Percentiles rank a stretch among this genome's conserved stretches.
These are phyloP conservation scores for Hyphodiscus sp. DNA, from an alignment of 2,329 filamentous ascomycete species.

Conservation along the genomic window DNA sequence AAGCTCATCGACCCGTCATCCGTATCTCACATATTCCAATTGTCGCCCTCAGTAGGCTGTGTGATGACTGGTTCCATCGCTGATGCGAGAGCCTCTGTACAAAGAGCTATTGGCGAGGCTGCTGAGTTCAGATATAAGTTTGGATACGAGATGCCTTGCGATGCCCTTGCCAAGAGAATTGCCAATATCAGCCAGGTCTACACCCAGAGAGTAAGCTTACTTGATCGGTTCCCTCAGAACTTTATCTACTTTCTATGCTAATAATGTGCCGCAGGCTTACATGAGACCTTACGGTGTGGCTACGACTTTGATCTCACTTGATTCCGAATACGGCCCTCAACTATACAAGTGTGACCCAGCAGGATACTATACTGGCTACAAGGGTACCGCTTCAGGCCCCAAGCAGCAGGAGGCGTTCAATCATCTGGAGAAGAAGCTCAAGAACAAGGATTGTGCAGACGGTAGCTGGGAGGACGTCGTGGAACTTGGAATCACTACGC, in stretches of 20 bases:
- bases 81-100: conserved; percentile 88
- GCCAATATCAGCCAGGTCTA: conserved; percentile 99
- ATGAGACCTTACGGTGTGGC: conserved; percentile 97
- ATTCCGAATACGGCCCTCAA: conserved; percentile 86
- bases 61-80: conserved; percentile 99
- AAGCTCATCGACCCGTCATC: conserved; percentile 98
- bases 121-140: conserved; percentile 98
- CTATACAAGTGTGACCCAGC: conserved; percentile 98
- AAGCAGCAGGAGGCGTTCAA: conserved; percentile 99
- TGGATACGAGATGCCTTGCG: conserved; percentile 99
- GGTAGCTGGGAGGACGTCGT: conserved; percentile 97
- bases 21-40: conserved; percentile 94
- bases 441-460: conserved; percentile 93
- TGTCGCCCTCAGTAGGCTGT: conserved; percentile 93
- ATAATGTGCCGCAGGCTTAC: conserved; percentile 59
- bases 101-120: conserved; percentile 88
- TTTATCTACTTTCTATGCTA: conserved; percentile 15
- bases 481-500: conserved; percentile 87
- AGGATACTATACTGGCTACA: conserved; percentile 97
- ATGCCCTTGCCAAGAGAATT: conserved; percentile 90
- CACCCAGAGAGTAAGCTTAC: conserved; percentile 74
- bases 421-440: conserved; percentile 98
- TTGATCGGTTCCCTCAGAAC: conserved; percentile 28
- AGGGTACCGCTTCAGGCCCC: conserved; percentile 91
- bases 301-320: conserved; percentile 88